These are phyloP conservation scores for Suhomyces coccinellae DNA, from an alignment of 1,139 yeast genomes.

Conservation along the genomic window DNA sequence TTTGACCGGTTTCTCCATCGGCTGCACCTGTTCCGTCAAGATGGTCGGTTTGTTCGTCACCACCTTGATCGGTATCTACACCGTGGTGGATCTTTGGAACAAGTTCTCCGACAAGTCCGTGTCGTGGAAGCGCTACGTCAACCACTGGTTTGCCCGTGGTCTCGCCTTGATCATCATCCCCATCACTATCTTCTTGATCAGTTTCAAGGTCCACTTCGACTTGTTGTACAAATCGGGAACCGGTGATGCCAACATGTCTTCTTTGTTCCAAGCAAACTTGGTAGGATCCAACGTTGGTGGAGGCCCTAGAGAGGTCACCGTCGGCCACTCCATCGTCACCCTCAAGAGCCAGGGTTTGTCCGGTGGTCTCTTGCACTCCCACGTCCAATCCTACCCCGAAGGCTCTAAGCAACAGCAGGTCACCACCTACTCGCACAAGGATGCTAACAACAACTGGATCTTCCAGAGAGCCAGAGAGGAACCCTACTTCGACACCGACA, in stretches of 20 bases:
- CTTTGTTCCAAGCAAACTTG: constrained; percentile 92
- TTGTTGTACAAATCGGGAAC: constrained; percentile 76
- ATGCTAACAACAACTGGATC: constrained; percentile 86
- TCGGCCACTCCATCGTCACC: constrained; percentile 76
- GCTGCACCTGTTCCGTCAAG: constrained; percentile 80
- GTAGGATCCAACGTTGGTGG: constrained; percentile 75
- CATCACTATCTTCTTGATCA: constrained; percentile 56
- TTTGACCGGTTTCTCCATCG: constrained; percentile 71
- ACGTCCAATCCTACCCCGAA: constrained; percentile 87
- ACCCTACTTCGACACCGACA: constrained; percentile 52
- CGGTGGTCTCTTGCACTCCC: constrained; percentile 93
- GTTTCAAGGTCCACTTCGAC: constrained; percentile 75
- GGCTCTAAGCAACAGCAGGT: constrained; percentile 97
- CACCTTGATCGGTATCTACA: constrained; percentile 72
- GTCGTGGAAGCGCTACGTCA: constrained; percentile 48
- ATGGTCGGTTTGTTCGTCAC: constrained; percentile 84
- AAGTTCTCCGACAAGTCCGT: constrained; percentile 60
- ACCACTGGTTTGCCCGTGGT: constrained; percentile 68
- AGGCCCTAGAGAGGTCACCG: constrained; percentile 87
- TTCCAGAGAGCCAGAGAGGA: constrained; percentile 72
- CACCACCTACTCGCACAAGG: constrained; percentile 92
- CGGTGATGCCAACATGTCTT: constrained; percentile 97
- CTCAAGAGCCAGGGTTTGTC: constrained; percentile 88
- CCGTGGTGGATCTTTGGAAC: constrained; percentile 71
- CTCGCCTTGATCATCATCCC: constrained; percentile 65